A percentile compares a stretch with the other conserved stretches of the same genome.
phyloP scores from a whole-genome alignment of 495 filamentous ascomycete species.

The Penicillium daleae region DNA sequence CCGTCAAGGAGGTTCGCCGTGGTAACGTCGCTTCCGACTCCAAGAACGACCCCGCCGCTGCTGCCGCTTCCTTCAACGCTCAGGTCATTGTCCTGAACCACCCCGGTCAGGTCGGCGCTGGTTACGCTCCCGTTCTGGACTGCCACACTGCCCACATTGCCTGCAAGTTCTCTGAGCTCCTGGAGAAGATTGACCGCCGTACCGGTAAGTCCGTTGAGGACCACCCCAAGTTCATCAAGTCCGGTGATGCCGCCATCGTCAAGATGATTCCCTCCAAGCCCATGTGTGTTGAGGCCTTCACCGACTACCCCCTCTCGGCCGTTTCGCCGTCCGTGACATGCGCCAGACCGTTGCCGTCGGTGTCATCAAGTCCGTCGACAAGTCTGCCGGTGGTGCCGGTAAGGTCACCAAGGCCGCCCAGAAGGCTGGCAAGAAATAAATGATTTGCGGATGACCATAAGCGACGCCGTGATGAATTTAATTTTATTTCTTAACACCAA shows the following conservation, averaged over 20 bases:
- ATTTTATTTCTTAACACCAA: constrained; percentile 24
- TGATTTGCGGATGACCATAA: constrained; percentile 35
- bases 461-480: constrained; percentile 41
- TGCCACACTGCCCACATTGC: constrained; percentile 99
- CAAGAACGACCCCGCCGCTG: constrained; percentile 97
- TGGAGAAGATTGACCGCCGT: constrained; percentile 99
- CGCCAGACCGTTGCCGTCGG: constrained; percentile 95
- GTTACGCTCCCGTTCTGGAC: constrained; percentile 97
- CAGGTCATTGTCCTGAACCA: constrained; percentile 99
- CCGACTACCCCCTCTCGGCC: constrained; percentile 98
- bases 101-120: constrained; percentile 98
- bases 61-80: constrained; percentile 91
- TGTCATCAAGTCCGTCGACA: constrained; percentile 88
- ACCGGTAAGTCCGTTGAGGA: constrained; percentile 96
- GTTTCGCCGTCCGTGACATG: constrained; percentile 95
- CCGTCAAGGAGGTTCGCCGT: constrained; percentile 99
- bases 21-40: constrained; percentile 99
- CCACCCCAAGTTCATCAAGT: constrained; percentile 98
- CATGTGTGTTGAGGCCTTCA: constrained; percentile 99
- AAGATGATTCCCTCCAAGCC: constrained; percentile 99
- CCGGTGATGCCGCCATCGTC: constrained; percentile 99
- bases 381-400: constrained; percentile 66
- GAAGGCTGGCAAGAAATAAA: constrained; percentile 72
- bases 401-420: constrained; percentile 79
- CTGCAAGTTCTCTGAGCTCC: constrained; percentile 98